Evolutionary conservation across 1,139 yeast genomes (phyloP).

Genomic region (Debaryomyces fabryi): DNA sequence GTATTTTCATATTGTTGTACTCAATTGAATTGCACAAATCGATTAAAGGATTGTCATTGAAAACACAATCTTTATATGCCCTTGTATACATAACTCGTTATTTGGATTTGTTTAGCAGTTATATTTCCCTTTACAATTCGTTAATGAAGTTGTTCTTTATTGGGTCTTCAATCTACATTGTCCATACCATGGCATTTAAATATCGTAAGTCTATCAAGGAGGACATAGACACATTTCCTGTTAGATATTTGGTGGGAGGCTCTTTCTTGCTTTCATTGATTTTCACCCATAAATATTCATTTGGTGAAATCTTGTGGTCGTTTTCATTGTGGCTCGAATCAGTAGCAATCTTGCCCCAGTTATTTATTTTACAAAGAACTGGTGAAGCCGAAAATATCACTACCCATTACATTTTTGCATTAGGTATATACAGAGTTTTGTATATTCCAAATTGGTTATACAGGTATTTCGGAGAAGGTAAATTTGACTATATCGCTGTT

Average conservation of each 20-base stretch:
- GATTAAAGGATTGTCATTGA: conserved; percentile 82
- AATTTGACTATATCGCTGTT: conserved; percentile 71
- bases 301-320: conserved; percentile 71
- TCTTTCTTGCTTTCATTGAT: conserved; percentile 61
- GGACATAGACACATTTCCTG: conserved; percentile 71
- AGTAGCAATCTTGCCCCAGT: conserved; percentile 89
- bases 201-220: conserved; percentile 57
- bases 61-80: conserved; percentile 81
- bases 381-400: conserved; percentile 90
- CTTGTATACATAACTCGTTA: conserved; percentile 82
- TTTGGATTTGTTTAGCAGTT: conserved; percentile 64
- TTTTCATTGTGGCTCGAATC: conserved; percentile 87
- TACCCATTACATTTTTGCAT: conserved; percentile 88
- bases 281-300: conserved; percentile 65
- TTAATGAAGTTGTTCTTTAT: conserved; percentile 82
- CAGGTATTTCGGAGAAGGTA: conserved; percentile 70
- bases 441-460: conserved; percentile 95
- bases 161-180: conserved; percentile 71
- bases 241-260: conserved; percentile 69
- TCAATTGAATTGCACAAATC: conserved; percentile 69
- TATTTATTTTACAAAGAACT: conserved; percentile 84
- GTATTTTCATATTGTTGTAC: conserved; percentile 73
- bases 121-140: conserved; percentile 71
- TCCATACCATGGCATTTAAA: conserved; percentile 68
- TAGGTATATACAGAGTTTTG: conserved; percentile 85